Base-by-base conservation (phyloP, 106 monocot genomes). In the Dioscorea dumetorum region DNA sequence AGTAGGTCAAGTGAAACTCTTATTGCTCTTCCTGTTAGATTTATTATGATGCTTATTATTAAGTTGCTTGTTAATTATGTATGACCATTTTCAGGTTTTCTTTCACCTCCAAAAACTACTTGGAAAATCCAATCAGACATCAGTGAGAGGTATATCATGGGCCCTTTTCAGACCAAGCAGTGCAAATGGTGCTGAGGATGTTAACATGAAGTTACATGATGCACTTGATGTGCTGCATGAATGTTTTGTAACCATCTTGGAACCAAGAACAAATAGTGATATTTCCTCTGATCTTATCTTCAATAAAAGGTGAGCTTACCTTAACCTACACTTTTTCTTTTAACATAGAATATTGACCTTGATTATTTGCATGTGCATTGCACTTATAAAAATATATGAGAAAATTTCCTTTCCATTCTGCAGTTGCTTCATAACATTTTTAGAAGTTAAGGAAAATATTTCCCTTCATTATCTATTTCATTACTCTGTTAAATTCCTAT, bases 221-320 rank as follows among this genome's bases (percentile, higher is more conserved):
- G 87, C 91, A 24, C 66, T 91, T 31, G 74, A 84, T 70, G 72
- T 87, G 67, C 73, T 91, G 33, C 84, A 91, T 66, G 91, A 91
- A 70, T 91, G 91, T 48, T 91, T 91, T 67, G 74, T 82, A 21
- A 50, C 75, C 24, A 87, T 91, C 4, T 66, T 70, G 24, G 91
- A 91, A 63, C 74, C 87, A 58, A 87, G 87, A 20, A 91, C 81
- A 11, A 52, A 65, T n/a, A 82, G 66, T 32, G 91, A 91, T 67
- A 50, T 91, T 74, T 60, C 80, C 59, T 54, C 73, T 48, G 91
- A 91, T 73, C 33, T 91, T 56, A 11, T 91, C 72, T 91, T 84
- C 67, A 91, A 82, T 62, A 81, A 66, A 81, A 84, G 84, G 90
- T 91, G 70, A 74, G 84, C 8, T 62, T 59, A 23, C 41, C 33